Evolutionary conservation across 305 asterid species (phyloP), one percentile per base, ranked within the genome.

Genomic region (Plantago rigida): DNA sequence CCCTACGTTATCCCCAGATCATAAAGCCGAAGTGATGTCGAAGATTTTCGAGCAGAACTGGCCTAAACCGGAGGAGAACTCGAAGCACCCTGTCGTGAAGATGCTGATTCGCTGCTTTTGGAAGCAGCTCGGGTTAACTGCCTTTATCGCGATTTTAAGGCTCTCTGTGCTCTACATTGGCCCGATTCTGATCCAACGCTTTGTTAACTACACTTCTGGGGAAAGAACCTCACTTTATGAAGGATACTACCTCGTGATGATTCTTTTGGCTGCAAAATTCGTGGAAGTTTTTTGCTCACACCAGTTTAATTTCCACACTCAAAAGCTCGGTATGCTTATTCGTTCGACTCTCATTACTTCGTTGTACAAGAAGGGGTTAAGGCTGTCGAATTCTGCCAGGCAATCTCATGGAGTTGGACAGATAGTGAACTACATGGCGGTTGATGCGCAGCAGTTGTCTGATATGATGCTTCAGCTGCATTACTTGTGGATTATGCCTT

Each of bases 401-500:
- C 96, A 91, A 65, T 85, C 79, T 3, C 98, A 92, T 47, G 96
- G 98, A 1, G 84, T 92, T 1, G 98, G 98, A 3, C 98, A 88
- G 68, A 92, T 88, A 39, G 98, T 92, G 15, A 88, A 92, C 66
- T 92, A 92, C 76, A 92, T 92, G 95, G 95, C 94, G 0, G 96
- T 92, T 9, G 98, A 92, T 67, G 95, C 96, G 13, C 98, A 92
- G 66, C 98, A 92, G 79, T 82, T 92, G 0, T 81, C 96, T 0
- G 96, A 92, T 65, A 92, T 92, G 98, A 86, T 92, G 93, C 72
- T 92, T 34, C 98, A 92, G 77, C 76, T 92, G 3, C 95, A 92
- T 45, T 75, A 71, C 69, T 48, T 92, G 45, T 92, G 98, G 98
- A 69, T 86, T 3, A 88, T 83, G 96, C 98, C 96, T 0, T n/a